These are phyloP conservation scores for Panaeolus cyanescens DNA, from an alignment of 768 basidiomycete species.

Conservation along the genomic window DNA sequence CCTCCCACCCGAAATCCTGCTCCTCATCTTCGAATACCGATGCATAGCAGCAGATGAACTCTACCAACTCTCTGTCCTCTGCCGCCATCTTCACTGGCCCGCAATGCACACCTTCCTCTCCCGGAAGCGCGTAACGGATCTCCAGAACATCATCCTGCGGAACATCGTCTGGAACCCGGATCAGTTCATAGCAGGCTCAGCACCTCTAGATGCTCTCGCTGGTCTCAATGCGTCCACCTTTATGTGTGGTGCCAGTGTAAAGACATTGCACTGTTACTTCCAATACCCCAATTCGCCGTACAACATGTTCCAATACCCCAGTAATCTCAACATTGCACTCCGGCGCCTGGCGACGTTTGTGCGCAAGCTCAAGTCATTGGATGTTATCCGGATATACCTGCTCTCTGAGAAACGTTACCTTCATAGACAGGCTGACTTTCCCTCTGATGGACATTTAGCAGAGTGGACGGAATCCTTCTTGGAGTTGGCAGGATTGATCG, in stretches of 20 bases:
- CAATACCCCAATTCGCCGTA: slow-evolving; percentile 5
- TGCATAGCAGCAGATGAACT: slow-evolving; percentile 2
- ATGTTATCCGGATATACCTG: not conserved
- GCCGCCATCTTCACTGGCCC: not conserved
- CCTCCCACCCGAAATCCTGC: slow-evolving; percentile 3
- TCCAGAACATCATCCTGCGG: not conserved
- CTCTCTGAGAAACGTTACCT: not conserved
- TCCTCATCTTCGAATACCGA: not conserved
- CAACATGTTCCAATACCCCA: slow-evolving; percentile 2
- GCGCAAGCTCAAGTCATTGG: not conserved
- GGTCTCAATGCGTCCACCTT: slow-evolving; percentile 3
- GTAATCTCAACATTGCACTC: not conserved
- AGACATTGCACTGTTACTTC: slow-evolving; percentile 2
- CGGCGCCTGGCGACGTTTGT: not conserved
- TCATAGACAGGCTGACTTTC: not conserved
- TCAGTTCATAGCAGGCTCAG: not conserved
- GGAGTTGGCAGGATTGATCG: not conserved
- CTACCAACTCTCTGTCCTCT: not conserved
- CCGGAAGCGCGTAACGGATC: slow-evolving; percentile 4
- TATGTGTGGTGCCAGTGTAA: not conserved
- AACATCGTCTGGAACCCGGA: not conserved
- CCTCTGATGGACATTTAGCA: not conserved
- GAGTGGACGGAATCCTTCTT: not conserved
- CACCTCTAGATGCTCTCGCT: not conserved
- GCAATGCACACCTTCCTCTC: not conserved